Evolutionary conservation across 768 basidiomycete species (phyloP).

Genomic region (Lentinula sp.): DNA sequence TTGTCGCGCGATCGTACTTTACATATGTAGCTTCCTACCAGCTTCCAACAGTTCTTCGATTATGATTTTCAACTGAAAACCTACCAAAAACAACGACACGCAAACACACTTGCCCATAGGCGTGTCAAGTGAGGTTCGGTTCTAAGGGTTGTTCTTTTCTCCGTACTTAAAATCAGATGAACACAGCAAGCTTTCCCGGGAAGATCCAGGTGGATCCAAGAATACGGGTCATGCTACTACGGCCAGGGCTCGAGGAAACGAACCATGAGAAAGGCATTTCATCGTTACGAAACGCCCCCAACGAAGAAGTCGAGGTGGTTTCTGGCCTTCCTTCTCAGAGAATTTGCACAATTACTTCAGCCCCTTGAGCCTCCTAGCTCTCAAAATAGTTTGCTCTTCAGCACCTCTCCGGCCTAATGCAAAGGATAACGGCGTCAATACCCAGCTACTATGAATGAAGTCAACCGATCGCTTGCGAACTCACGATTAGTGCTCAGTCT

Average conservation of each 20-base stretch:
- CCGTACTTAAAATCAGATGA: too few relatives aligned
- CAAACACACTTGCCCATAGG: too few relatives aligned
- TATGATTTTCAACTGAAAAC: too few relatives aligned
- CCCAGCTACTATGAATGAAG: constrained; percentile 4
- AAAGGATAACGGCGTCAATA: not conserved
- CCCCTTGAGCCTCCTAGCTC: not conserved
- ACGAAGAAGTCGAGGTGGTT: not conserved
- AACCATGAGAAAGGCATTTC: not conserved
- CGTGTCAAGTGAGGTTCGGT: too few relatives aligned
- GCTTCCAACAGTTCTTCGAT: too few relatives aligned
- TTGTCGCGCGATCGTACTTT: too few relatives aligned
- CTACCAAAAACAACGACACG: too few relatives aligned
- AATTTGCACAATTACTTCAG: not conserved
- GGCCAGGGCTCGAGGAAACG: not conserved
- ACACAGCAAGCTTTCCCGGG: not conserved
- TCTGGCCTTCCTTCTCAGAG: not conserved
- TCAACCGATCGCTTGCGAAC: not conserved
- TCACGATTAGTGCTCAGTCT: not conserved
- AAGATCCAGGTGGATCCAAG: not conserved
- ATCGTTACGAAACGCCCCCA: not conserved
- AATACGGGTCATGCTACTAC: not conserved
- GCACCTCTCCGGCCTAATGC: not conserved
- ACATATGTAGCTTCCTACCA: too few relatives aligned
- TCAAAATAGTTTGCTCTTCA: not conserved
- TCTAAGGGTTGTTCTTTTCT: too few relatives aligned